These are phyloP conservation scores for Vanilla planifolia DNA, from an alignment of 106 monocot genomes.

Conservation along the genomic window DNA sequence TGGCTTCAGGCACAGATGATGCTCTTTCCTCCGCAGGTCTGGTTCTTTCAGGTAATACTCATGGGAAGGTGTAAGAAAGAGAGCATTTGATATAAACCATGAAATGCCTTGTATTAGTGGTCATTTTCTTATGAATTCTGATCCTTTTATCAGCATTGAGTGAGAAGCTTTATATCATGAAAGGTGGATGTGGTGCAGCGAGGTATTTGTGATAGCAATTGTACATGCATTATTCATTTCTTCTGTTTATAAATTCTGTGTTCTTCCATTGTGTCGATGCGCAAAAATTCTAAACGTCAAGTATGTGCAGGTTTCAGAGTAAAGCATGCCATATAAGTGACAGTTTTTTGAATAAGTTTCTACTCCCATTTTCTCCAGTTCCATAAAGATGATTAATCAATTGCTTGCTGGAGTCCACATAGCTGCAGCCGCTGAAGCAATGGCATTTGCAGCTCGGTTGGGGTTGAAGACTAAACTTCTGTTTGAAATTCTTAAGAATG, in stretches of 20 bases:
- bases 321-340: background rate
- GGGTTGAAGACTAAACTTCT: conserved; percentile 57
- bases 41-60: conserved; percentile 71
- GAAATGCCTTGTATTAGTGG: no score
- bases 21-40: conserved; percentile 51
- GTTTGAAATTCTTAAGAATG: conserved; percentile 67
- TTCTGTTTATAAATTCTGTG: background rate
- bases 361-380: conserved; percentile 36
- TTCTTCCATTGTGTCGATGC: background rate
- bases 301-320: background rate
- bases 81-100: no score
- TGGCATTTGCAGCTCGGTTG: conserved; percentile 84
- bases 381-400: conserved; percentile 96
- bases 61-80: background rate
- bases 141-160: conserved; percentile 67
- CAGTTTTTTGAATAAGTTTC: background rate
- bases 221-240: background rate
- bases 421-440: conserved; percentile 91
- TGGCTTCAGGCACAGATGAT: conserved; percentile 79
- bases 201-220: conserved; percentile 41
- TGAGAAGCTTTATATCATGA: conserved; percentile 90
- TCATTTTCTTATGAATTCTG: no score
- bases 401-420: conserved; percentile 99
- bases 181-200: conserved; percentile 97
- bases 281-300: background rate